Conservation (phyloP, 2,329 filamentous ascomycete species). For the Fusarium compactum region DNA sequence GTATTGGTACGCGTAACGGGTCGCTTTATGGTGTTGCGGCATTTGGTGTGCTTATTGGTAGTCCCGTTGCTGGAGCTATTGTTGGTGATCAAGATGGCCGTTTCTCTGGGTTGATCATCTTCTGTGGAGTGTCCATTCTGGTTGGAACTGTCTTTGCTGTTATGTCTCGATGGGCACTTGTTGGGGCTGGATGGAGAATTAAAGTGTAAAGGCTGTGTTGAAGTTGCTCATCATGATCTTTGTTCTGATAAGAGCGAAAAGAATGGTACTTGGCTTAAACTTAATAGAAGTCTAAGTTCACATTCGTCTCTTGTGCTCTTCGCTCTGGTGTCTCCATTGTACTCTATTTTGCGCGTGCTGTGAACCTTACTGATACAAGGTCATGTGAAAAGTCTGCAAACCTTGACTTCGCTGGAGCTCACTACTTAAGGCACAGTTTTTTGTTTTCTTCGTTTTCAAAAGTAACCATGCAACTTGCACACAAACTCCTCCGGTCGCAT, state of each 20-base stretch:
- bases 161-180: background rate
- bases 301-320: background rate
- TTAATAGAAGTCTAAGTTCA: accelerated
- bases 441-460: too few relatives aligned
- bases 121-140: slow-evolving; percentile 8
- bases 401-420: too few relatives aligned
- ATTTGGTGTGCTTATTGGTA: slow-evolving; percentile 35
- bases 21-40: slow-evolving; percentile 27
- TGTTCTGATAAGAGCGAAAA: accelerated
- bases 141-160: background rate
- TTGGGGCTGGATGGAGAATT: background rate
- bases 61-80: slow-evolving; percentile 42
- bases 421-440: too few relatives aligned
- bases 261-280: accelerated
- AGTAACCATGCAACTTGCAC: too few relatives aligned
- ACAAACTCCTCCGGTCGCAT: too few relatives aligned
- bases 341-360: background rate
- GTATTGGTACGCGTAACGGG: slow-evolving; percentile 68
- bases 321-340: too few relatives aligned
- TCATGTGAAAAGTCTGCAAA: too few relatives aligned
- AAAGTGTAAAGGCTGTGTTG: background rate
- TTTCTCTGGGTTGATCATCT: slow-evolving; percentile 3
- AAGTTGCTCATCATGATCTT: background rate
- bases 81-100: background rate
- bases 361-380: accelerated